phyloP scores from a whole-genome alignment of 2,329 filamentous ascomycete genomes.

The Hypomyces perniciosus region DNA sequence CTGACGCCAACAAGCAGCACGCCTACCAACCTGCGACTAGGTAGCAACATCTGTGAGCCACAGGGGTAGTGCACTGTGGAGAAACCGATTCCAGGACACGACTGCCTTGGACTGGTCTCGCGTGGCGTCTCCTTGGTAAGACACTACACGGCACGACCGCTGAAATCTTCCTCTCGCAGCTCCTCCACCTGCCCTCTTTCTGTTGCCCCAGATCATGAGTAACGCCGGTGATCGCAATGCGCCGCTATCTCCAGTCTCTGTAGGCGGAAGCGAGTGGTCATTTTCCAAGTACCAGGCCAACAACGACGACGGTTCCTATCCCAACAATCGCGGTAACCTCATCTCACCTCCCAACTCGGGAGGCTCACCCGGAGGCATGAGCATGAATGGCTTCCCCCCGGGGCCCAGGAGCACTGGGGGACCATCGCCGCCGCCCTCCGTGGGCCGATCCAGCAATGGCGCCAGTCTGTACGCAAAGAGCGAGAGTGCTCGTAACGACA shows the following conservation, averaged over 20 bases:
- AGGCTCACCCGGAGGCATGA: slow-evolving; percentile 48
- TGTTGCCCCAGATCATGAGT: slow-evolving; percentile 49
- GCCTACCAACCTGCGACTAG: slow-evolving; percentile 4
- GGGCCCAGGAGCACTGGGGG: slow-evolving; percentile 52
- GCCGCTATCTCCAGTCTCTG: slow-evolving; percentile 74
- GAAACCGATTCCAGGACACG: slow-evolving; percentile 12
- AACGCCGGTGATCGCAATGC: slow-evolving; percentile 56
- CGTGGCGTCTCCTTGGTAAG: slow-evolving; percentile 17
- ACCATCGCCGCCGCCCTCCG: slow-evolving; percentile 81
- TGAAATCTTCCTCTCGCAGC: slow-evolving; percentile 21
- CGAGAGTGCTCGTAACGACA: slow-evolving; percentile 60
- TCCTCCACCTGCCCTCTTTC: slow-evolving; percentile 14
- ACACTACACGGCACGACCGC: slow-evolving; percentile 14
- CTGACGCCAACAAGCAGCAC: background rate
- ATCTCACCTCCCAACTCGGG: slow-evolving; percentile 66
- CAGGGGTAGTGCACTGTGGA: slow-evolving; percentile 17
- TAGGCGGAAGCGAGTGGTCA: slow-evolving; percentile 80
- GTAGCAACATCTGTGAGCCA: slow-evolving; percentile 8
- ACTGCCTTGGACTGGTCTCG: slow-evolving; percentile 7
- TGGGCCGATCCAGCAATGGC: slow-evolving; percentile 79
- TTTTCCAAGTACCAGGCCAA: slow-evolving; percentile 58
- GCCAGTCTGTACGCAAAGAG: slow-evolving; percentile 62
- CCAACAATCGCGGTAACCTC: slow-evolving; percentile 52
- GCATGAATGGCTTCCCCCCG: slow-evolving; percentile 56
- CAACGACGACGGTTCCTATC: slow-evolving; percentile 47